Percentiles rank a stretch among this genome's conserved stretches.
These are phyloP conservation scores for Gracilaria gracilis DNA, from an alignment of 23 red algal genomes.

Conservation along the genomic window DNA sequence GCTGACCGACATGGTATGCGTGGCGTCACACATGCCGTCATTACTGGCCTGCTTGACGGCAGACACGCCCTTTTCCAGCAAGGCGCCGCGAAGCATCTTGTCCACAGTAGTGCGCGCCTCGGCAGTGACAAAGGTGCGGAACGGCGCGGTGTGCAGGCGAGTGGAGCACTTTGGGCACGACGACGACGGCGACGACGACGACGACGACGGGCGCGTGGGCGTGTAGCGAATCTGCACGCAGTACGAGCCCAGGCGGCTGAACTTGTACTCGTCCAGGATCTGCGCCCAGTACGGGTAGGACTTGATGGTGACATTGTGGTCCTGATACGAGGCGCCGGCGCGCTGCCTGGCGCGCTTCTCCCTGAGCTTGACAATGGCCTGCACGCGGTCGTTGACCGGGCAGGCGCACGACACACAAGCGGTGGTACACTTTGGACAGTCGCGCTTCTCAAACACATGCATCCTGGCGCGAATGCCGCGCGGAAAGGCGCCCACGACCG, in stretches of 20 bases:
- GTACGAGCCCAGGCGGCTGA: constrained; percentile 27
- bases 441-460: constrained; percentile 56
- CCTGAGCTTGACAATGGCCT: constrained; percentile 44
- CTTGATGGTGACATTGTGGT: constrained; percentile 18
- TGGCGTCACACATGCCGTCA: constrained; percentile 6
- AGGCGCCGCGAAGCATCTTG: constrained; percentile 29
- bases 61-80: constrained; percentile 43
- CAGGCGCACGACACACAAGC: constrained; percentile 19
- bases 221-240: constrained; percentile 49
- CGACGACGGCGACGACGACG: not conserved
- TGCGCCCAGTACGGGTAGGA: constrained; percentile 52
- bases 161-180: constrained; percentile 10
- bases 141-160: not conserved
- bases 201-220: not conserved
- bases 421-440: constrained; percentile 33
- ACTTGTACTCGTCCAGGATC: constrained; percentile 55
- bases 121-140: constrained; percentile 13
- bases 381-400: constrained; percentile 32
- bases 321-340: constrained; percentile 9
- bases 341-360: constrained; percentile 1
- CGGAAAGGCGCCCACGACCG: constrained; percentile 37
- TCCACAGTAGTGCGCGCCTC: constrained; percentile 29
- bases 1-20: constrained; percentile 24
- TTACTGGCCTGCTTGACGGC: constrained; percentile 9
- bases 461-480: constrained; percentile 33